These are phyloP conservation scores for Diplodia sapinea DNA, from an alignment of 2,329 filamentous ascomycete genomes.

Conservation along the genomic window DNA sequence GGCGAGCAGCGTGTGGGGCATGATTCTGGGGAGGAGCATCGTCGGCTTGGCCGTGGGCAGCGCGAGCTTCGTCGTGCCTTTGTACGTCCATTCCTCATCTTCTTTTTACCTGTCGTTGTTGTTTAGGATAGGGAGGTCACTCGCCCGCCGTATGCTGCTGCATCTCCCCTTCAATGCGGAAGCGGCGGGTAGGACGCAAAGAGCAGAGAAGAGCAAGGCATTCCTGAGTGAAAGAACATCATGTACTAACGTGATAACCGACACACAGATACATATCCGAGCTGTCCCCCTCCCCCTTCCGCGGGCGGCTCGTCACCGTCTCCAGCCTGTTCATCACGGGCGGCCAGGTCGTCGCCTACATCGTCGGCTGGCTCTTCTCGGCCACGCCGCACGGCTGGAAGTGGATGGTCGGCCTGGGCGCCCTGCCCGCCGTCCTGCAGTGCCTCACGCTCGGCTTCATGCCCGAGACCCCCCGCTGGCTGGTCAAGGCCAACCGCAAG, in stretches of 20 bases:
- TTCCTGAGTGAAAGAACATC: background rate
- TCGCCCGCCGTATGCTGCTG: background rate
- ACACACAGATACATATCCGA: conserved; percentile 75
- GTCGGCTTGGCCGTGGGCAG: conserved; percentile 43
- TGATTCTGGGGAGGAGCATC: conserved; percentile 41
- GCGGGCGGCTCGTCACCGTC: conserved; percentile 82
- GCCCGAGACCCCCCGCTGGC: conserved; percentile 89
- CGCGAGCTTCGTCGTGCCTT: conserved; percentile 42
- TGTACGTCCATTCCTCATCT: conserved; percentile 35
- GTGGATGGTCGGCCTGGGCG: conserved; percentile 89
- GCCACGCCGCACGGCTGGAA: conserved; percentile 72
- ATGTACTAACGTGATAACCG: conserved; percentile 8
- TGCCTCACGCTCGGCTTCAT: conserved; percentile 70
- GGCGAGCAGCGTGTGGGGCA: conserved; percentile 39
- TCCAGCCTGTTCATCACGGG: conserved; percentile 83
- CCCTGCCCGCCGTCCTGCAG: conserved; percentile 76
- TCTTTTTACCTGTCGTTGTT: background rate
- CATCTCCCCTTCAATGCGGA: too few relatives aligned
- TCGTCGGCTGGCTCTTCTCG: conserved; percentile 78
- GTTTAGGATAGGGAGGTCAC: background rate
- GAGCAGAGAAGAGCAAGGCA: background rate
- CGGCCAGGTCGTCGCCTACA: conserved; percentile 72
- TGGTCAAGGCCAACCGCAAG: conserved; percentile 71
- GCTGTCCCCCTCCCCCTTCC: conserved; percentile 74
- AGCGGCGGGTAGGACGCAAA: background rate